Evolutionary conservation across 495 filamentous ascomycete genomes (phyloP), one percentile per base, ranked within the genome.

Genomic region (Aspergillus funiculosus): DNA sequence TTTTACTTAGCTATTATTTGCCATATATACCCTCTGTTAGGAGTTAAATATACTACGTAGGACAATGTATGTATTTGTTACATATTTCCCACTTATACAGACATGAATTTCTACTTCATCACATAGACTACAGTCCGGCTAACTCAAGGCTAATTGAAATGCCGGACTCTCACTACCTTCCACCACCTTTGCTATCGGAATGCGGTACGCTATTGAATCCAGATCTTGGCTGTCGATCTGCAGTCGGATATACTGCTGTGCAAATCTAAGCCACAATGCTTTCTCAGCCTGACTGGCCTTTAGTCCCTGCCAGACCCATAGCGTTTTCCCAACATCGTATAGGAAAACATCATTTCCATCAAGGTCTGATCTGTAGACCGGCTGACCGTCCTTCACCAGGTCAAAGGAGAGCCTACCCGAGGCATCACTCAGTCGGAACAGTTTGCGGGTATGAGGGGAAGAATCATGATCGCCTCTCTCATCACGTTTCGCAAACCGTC

Each of bases 241-340:
- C 18, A n/a, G n/a, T n/a, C 68, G 63, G 25, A 81, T 51, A 50
- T 81, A 83, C 5, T 59, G 56, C 56, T 80, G 74, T 13, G 76
- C 73, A 5, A 78, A 68, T 49, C 69, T 73, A 17, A 81, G 60
- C 78, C 79, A 83, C 60, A 69, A 54, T 0, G 72, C 69, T 51
- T 68, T 78, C 59, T 81, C 79, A 5, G 50, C 49, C 29, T 54
- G 62, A 57, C 78, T 81, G 2, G 78, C 78, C 2, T 59, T 62
- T 2, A 51, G 51, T 4, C 79, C 79, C 55, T 79, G 72, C 78
- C 78, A 83, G 18, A 83, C 76, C 77, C 77, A 83, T 11, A 81
- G 59, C 24, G 53, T 60, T 31, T 48, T 64, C 5, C 76, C 76
- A 8, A 55, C 60, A 30, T 81, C 77, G 35, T 78, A 69, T 7